Evolutionary conservation across 305 asterid genomes (phyloP), one percentile per base, ranked within the genome.

Genomic region (Fraxinus dipetala): DNA sequence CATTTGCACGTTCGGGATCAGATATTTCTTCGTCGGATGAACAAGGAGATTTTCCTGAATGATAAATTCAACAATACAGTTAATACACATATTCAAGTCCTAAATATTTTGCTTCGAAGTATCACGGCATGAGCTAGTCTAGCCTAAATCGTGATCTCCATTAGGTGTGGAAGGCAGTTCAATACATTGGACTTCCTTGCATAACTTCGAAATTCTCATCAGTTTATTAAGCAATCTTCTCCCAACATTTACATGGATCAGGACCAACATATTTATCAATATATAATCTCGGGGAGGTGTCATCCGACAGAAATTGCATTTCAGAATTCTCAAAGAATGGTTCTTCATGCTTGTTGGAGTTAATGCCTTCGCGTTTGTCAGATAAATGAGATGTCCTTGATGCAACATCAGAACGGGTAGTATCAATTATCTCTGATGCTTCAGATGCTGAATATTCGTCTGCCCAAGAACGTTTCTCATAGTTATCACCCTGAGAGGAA

Each of bases 211-310:
- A 81, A 63, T 75, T 85, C 48, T 80, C 81, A 32, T 80, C 79
- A 61, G 83, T 77, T 86, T 85, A 84, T 79, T 87, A 90, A 79
- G 89, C 83, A 54, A 85, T 87, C 88, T 92, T 94, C 81, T 96
- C 99, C 99, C 99, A 94, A 31, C 92, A 98, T 54, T 85, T 83
- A 43, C 90, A 86, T 36, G 99, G 98, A 84, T 94, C 98, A 8
- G 98, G 98, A 73, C 98, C 99, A 35, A 96, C 93, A 90, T 92
- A 96, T 88, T 92, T 94, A 59, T 96, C 97, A 54, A 96, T 90
- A 83, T 88, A 89, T 75, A 85, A 67, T 75, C 94, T 82, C 11
- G 99, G 98, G 1, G 98, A 93, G 34, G 91, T 91, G 84, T 89
- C 90, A 74, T 84, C 90, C 0, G 92, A 89, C 82, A 94, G 86